Evolutionary conservation across 257 asterid species (phyloP).

Genomic region (Penstemon newberryi): DNA sequence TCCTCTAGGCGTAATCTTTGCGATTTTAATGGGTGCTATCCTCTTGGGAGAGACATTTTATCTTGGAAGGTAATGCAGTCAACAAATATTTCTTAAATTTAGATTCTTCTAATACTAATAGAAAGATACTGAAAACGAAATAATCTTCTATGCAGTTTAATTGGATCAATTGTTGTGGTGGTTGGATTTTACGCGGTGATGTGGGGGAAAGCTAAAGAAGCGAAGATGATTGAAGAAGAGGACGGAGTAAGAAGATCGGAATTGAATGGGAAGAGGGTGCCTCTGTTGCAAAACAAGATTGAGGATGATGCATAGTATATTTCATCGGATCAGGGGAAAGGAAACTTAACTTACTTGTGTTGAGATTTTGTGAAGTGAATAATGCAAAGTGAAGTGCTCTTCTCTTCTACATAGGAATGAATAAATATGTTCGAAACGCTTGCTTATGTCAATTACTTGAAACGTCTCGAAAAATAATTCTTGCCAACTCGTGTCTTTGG

Average conservation of each 20-base stretch:
- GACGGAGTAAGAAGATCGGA: conserved; percentile 26
- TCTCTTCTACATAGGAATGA: too few species aligned
- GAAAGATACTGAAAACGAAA: too few species aligned
- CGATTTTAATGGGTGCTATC: conserved; percentile 43
- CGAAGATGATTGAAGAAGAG: conserved; percentile 25
- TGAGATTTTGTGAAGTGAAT: too few species aligned
- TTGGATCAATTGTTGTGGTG: conserved; percentile 54
- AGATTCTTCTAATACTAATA: too few species aligned
- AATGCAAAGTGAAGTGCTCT: too few species aligned
- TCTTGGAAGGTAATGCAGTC: conserved; percentile 57
- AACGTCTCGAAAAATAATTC: too few species aligned
- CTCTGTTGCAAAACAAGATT: conserved; percentile 38
- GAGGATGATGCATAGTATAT: conserved; percentile 1
- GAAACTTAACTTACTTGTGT: too few species aligned
- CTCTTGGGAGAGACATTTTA: conserved; percentile 55
- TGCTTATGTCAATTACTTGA: too few species aligned
- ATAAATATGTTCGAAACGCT: too few species aligned
- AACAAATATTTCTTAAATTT: background rate
- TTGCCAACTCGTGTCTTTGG: too few species aligned
- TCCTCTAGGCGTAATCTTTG: conserved; percentile 58
- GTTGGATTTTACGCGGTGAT: conserved; percentile 58
- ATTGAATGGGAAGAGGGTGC: conserved; percentile 35
- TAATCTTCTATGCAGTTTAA: conserved; percentile 30
- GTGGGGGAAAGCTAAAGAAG: conserved; percentile 69
- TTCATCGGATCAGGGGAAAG: too few species aligned